Percentiles rank a stretch among this genome's conserved stretches.
These are phyloP conservation scores for Trametes pubescens DNA, from an alignment of 1,284 basidiomycete genomes.

Conservation along the genomic window DNA sequence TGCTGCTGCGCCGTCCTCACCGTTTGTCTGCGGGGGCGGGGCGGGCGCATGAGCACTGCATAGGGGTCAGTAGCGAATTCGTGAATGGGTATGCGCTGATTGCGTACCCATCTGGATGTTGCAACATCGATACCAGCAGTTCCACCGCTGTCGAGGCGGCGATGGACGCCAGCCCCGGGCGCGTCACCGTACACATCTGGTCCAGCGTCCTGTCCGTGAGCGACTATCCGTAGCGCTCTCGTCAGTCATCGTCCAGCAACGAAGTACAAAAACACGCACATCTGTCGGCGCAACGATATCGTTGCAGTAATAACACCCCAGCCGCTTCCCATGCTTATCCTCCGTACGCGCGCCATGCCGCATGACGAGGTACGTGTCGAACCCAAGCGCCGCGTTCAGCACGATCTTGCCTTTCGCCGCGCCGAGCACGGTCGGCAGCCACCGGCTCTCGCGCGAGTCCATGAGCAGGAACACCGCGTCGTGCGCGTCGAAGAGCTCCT, in stretches of 20 bases:
- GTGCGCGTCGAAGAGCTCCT: slow-evolving; percentile 82
- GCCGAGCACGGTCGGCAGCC: slow-evolving; percentile 93
- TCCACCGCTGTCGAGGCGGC: slow-evolving; percentile 94
- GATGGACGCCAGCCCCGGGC: slow-evolving; percentile 95
- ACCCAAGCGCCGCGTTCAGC: slow-evolving; percentile 94
- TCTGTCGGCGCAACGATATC: slow-evolving; percentile 97
- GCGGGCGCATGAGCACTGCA: slow-evolving; percentile 72
- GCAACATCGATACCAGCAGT: slow-evolving; percentile 87
- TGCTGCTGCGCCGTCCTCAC: slow-evolving; percentile 35
- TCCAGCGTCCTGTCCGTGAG: slow-evolving; percentile 94
- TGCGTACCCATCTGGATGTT: slow-evolving; percentile 87
- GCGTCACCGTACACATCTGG: slow-evolving; percentile 99
- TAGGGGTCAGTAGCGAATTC: background rate
- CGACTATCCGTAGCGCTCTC: slow-evolving; percentile 60
- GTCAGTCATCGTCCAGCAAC: slow-evolving; percentile 6
- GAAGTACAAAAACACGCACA: slow-evolving; percentile 56
- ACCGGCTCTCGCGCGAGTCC: slow-evolving; percentile 96
- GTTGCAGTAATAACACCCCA: slow-evolving; percentile 99
- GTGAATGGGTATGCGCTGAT: too few relatives aligned
- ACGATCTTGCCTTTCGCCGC: slow-evolving; percentile 91
- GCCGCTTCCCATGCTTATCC: slow-evolving; percentile 47
- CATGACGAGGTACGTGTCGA: slow-evolving; percentile 98
- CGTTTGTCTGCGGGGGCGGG: slow-evolving; percentile 54
- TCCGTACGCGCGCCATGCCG: slow-evolving; percentile 82
- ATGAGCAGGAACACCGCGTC: slow-evolving; percentile 95